These are phyloP conservation scores for Phytophthora hibernalis DNA, from an alignment of 352 stramenopile species.

Conservation along the genomic window DNA sequence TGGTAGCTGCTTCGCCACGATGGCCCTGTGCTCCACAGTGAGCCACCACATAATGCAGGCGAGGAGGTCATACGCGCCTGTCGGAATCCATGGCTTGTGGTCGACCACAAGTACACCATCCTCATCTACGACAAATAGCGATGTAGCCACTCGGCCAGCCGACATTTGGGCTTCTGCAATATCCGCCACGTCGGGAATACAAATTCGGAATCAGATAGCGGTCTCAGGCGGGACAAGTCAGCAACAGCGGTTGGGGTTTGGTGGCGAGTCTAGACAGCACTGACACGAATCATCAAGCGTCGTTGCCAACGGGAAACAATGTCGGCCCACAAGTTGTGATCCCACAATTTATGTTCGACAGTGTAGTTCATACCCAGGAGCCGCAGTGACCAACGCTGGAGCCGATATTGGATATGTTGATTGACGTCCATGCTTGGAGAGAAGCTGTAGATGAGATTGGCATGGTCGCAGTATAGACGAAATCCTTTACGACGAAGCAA, in stretches of 20 bases:
- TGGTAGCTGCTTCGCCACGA: slow-evolving; percentile 3
- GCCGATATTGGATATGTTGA: slow-evolving; percentile 18
- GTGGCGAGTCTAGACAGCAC: neutral
- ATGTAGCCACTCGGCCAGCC: neutral
- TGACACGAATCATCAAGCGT: neutral
- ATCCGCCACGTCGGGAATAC: neutral
- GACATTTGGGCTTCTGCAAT: neutral
- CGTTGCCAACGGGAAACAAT: slow-evolving; percentile 15
- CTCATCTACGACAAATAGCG: slow-evolving; percentile 2
- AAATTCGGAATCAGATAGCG: no score
- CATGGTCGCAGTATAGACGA: slow-evolving; percentile 33
- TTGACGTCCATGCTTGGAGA: slow-evolving; percentile 28
- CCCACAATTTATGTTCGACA: slow-evolving; percentile 19
- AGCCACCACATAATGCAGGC: slow-evolving; percentile 7
- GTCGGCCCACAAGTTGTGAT: slow-evolving; percentile 13
- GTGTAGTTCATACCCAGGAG: slow-evolving; percentile 21
- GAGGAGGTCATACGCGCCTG: slow-evolving; percentile 1
- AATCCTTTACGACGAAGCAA: slow-evolving; percentile 23
- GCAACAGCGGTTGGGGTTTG: neutral
- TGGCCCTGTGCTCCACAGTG: slow-evolving; percentile 15
- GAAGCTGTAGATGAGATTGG: slow-evolving; percentile 35
- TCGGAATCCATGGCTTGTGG: slow-evolving; percentile 15
- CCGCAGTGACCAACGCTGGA: slow-evolving; percentile 18
- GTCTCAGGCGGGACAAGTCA: neutral
- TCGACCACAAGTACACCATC: slow-evolving; percentile 5